Percentiles rank a stretch among this genome's conserved stretches.
These are phyloP conservation scores for Rhodosporidiobolus odoratus DNA, from an alignment of 768 basidiomycete genomes.

Conservation along the genomic window DNA sequence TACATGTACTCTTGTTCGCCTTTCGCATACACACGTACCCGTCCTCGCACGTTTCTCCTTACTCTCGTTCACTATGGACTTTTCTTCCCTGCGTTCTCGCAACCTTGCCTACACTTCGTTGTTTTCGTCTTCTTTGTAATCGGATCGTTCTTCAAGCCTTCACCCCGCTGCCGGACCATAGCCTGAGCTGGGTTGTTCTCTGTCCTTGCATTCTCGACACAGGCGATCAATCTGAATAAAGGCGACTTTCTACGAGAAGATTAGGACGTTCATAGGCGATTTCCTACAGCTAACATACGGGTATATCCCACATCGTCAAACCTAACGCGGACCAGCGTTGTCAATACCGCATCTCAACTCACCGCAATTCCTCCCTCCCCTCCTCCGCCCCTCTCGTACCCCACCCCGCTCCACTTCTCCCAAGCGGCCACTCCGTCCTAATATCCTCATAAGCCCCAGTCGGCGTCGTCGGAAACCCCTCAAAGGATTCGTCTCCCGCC, in stretches of 20 bases:
- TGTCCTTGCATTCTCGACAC: too few relatives aligned
- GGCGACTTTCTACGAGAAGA: too few relatives aligned
- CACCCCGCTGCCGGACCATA: too few relatives aligned
- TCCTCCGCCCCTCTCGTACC: background rate
- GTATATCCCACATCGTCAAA: too few relatives aligned
- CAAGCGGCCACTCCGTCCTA: background rate
- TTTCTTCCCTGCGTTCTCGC: background rate
- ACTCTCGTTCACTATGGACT: background rate
- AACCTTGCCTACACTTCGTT: too few relatives aligned
- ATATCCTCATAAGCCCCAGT: background rate
- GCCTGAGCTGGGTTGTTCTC: too few relatives aligned
- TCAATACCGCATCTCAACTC: background rate
- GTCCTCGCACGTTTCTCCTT: background rate
- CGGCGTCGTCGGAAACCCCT: slow-evolving; percentile 1
- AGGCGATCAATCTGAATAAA: too few relatives aligned
- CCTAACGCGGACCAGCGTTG: too few relatives aligned
- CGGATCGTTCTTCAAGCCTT: too few relatives aligned
- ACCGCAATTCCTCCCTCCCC: background rate
- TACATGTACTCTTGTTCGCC: background rate
- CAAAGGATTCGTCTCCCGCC: background rate
- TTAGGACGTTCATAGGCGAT: too few relatives aligned
- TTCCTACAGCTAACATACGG: too few relatives aligned
- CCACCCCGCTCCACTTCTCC: background rate
- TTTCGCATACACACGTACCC: background rate
- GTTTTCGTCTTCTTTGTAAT: too few relatives aligned